Conservation (phyloP, 352 stramenopile species). For the Globisporangium acanthophoron region DNA sequence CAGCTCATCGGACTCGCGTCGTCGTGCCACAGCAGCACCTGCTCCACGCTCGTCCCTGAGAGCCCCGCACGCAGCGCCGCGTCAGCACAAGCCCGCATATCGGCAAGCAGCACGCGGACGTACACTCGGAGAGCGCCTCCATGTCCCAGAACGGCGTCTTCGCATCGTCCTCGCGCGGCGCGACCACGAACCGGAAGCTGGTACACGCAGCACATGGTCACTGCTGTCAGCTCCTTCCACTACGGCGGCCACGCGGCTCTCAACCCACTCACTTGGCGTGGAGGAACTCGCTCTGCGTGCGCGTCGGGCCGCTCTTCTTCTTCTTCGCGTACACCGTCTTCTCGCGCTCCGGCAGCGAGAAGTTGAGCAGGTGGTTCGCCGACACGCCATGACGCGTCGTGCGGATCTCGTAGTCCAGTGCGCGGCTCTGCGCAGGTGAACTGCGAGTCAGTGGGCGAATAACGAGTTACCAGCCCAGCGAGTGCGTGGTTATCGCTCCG, state of each 20-base stretch:
- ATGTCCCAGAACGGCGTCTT: slow-evolving; percentile 59
- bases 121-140: slow-evolving; percentile 79
- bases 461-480: not conserved
- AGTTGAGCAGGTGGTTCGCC: slow-evolving; percentile 84
- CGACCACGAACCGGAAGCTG: slow-evolving; percentile 82
- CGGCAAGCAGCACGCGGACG: slow-evolving; percentile 5
- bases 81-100: not conserved
- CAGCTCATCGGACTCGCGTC: slow-evolving; percentile 45
- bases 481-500: no score
- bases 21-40: slow-evolving; percentile 79
- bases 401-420: slow-evolving; percentile 49
- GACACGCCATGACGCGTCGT: slow-evolving; percentile 62
- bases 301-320: slow-evolving; percentile 54
- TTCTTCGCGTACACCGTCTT: slow-evolving; percentile 31
- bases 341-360: slow-evolving; percentile 71
- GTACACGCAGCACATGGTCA: not conserved
- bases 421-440: slow-evolving; percentile 29
- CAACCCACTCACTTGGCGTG: slow-evolving; percentile 67
- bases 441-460: not conserved
- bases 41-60: slow-evolving; percentile 79
- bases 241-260: not conserved
- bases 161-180: slow-evolving; percentile 39
- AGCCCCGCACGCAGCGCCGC: not conserved
- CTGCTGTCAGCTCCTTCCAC: not conserved
- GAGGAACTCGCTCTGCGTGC: slow-evolving; percentile 80